Base-by-base conservation (phyloP, 1,139 yeast genomes). In the Pichia cactophila region DNA sequence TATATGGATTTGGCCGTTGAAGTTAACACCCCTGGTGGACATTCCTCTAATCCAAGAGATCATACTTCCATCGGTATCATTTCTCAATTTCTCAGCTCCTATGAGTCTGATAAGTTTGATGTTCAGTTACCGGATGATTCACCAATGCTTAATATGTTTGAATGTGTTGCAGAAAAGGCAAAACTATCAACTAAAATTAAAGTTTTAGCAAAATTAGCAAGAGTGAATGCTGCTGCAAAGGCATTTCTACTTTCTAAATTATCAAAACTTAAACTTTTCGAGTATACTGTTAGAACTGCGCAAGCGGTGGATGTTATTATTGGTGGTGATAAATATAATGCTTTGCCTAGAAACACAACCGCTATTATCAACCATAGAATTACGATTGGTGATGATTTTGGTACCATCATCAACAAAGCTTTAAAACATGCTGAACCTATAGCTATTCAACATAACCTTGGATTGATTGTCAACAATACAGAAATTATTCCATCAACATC, bases 51-150 rank as follows among this genome's bases (percentile, higher is more conserved):
- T 17, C 89, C 90, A 10, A 85, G 85, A 5, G 78, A 74, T 53
- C 86, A 81, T 59, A 83, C 87, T 1, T 73, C 81, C 16, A 81
- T 84, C 61, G 90, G 90, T n/a, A 72, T 83, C 33, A 68, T 81
- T 53, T 71, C 83, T 4, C 75, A 75, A 50, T 63, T 83, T 50
- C 71, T 80, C 20, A 59, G 67, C 17, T 56, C 62, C 37, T 69
- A 82, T 41, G 89, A 83, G 59, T 57, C 60, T 12, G 70, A 74
- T 47, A 78, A 79, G 6, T 80, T 71, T 57, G 61, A 63, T 16
- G 66, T 77, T 1, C 63, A 67, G 16, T 68, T 82, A 52, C 66
- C 75, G 4, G 58, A 66, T 5, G 66, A 68, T 45, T 80, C 78
- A 61, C 88, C 88, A 16, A 63, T 71, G 44, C 67, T 73, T 52